These are phyloP conservation scores for Geotrichum siamense DNA, from an alignment of 1,139 yeast genomes.

Conservation along the genomic window DNA sequence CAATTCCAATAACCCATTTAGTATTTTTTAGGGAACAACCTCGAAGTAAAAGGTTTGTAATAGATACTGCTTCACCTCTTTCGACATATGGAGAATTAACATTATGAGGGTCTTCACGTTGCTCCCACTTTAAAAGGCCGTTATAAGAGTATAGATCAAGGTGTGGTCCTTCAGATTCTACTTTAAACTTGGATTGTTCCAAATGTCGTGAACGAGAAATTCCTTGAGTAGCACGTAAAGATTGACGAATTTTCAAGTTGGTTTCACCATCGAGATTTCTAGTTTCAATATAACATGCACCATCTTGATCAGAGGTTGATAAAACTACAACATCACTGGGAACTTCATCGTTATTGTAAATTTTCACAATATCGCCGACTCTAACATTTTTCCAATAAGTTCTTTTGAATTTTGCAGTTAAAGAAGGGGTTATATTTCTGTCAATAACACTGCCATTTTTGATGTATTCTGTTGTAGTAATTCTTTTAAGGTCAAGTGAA, in stretches of 20 bases:
- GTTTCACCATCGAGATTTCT: conserved; percentile 96
- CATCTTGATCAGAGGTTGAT: conserved; percentile 81
- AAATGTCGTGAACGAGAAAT: conserved; percentile 63
- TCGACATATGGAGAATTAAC: conserved; percentile 11
- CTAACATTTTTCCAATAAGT: conserved; percentile 79
- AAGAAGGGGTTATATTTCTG: conserved; percentile 26
- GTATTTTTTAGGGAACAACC: conserved; percentile 84
- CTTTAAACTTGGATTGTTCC: conserved; percentile 63
- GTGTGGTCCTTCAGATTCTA: conserved; percentile 91
- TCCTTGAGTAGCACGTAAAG: conserved; percentile 59
- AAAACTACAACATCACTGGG: conserved; percentile 85
- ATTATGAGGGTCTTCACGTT: conserved; percentile 20
- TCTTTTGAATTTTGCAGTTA: conserved; percentile 48
- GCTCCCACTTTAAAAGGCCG: conserved; percentile 61
- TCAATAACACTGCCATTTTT: conserved; percentile 34
- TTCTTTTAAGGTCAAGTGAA: conserved; percentile 14
- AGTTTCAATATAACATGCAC: conserved; percentile 88
- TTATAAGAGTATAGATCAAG: conserved; percentile 71
- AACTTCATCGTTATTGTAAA: conserved; percentile 80
- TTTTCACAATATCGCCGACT: conserved; percentile 84
- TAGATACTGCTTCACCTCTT: conserved; percentile 53
- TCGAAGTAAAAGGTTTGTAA: conserved; percentile 73
- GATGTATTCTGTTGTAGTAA: conserved; percentile 12
- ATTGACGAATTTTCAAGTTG: conserved; percentile 71
- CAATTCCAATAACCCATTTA: conserved; percentile 87